Conservation (phyloP, 2,329 filamentous ascomycete species). For the Xylaria sp. region DNA sequence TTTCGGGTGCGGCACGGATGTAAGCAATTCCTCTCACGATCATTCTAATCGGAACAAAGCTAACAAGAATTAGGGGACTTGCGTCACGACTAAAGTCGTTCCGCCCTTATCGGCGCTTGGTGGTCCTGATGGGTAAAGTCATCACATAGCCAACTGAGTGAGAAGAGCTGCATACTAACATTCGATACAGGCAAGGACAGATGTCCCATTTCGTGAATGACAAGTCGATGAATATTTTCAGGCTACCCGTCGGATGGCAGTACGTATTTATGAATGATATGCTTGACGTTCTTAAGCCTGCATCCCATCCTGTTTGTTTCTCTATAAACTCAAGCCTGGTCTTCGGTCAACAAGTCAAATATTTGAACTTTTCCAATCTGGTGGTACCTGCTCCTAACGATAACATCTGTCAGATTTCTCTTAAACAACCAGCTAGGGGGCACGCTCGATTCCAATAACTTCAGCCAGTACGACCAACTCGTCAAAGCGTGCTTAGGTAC, state of each 20-base stretch:
- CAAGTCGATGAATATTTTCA: slow-evolving; percentile 65
- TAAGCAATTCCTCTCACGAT: slow-evolving; percentile 6
- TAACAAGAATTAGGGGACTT: slow-evolving; percentile 35
- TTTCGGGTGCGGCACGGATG: slow-evolving; percentile 41
- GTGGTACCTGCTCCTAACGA: neutral
- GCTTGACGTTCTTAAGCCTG: neutral
- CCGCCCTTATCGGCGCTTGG: slow-evolving; percentile 36
- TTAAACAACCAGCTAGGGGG: slow-evolving; percentile 57
- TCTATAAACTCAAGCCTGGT: neutral
- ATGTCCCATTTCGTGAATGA: slow-evolving; percentile 68
- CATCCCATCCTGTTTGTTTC: neutral
- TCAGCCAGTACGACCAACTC: slow-evolving; percentile 60
- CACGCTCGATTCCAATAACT: slow-evolving; percentile 55
- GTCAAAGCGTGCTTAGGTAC: slow-evolving; percentile 61
- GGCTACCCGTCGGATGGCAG: slow-evolving; percentile 63
- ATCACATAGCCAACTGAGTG: neutral
- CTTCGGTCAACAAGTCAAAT: neutral
- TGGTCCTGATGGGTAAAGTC: slow-evolving; percentile 39
- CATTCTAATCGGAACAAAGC: neutral
- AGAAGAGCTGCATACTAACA: slow-evolving; percentile 3
- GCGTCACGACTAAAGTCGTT: slow-evolving; percentile 22
- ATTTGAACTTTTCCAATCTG: neutral
- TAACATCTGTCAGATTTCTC: slow-evolving; percentile 46
- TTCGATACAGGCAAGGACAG: slow-evolving; percentile 52
- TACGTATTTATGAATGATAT: slow-evolving; percentile 39